Base-by-base conservation (phyloP, 805 yeast species). In the Jamesozyma rosinii region DNA sequence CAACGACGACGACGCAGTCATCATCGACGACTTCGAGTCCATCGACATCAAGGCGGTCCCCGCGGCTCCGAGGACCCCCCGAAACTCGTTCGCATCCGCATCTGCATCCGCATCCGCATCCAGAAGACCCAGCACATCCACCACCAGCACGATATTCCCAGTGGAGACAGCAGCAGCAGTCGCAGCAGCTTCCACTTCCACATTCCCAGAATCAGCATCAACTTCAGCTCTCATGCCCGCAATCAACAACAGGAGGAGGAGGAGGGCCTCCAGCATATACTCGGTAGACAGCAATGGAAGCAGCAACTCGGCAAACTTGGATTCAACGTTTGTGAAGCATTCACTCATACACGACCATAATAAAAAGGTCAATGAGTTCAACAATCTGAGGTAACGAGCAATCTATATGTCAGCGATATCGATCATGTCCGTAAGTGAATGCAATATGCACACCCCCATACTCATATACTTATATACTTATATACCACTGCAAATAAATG, bases 281-380 rank as follows among this genome's bases (percentile, higher is more conserved):
- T 42, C 45, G 19, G 22, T 20, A 5, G 37, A 35, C 8, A 35
- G 37, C 14, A 24, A 17, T 3, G 22, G 10, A 5, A 27, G 21
- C 8, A 35, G 37, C 14, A 24, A 17, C 6, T 15, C 24, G 13
- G 26, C 19, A n/a, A 36, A 26, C 9, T 11, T 10, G 3, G 18
- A 10, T 6, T 35, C 30, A 5, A 35, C 36, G 13, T 35, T 30
- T 29, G 19, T 32, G 29, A 36, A 37, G 11, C 18, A 21, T 19
- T 30, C 45, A 3, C 26, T 41, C 26, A 33, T 30, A 5, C 36
- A 37, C 15, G 37, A 36, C 22, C 40, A 35, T 32, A 36, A 41
- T 13, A 41, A 37, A 18, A 41, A 37, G 24, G 95, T 95, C 65
- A 88, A 87, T 75, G 83, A 95, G 60, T 37, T 22, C 21, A 37